These are phyloP conservation scores for Tetrahymena thermophila DNA, from an alignment of 73 alveolate genomes.

Conservation along the genomic window DNA sequence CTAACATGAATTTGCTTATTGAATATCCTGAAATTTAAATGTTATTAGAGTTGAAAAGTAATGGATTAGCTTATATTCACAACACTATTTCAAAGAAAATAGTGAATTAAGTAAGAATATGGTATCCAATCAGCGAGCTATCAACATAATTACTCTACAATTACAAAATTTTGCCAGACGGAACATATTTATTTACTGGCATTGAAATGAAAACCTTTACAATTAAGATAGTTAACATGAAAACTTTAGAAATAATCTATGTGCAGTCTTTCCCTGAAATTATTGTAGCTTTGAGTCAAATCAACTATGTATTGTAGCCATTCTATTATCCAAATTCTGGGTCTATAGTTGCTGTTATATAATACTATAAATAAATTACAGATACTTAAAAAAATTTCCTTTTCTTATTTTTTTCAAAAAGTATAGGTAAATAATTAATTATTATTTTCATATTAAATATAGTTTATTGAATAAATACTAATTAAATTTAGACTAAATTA, in stretches of 20 bases:
- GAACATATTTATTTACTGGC: background rate
- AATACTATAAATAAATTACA: background rate
- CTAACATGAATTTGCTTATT: background rate
- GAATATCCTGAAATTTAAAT: background rate
- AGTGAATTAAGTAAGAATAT: background rate
- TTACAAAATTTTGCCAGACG: background rate
- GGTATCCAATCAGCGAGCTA: background rate
- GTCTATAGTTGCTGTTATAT: background rate
- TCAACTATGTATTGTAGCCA: background rate
- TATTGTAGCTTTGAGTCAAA: background rate
- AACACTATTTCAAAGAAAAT: background rate
- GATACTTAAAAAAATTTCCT: background rate
- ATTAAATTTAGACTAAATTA: background rate
- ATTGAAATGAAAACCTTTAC: background rate
- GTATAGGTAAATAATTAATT: background rate
- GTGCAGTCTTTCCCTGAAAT: background rate
- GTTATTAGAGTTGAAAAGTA: background rate
- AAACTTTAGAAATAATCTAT: background rate
- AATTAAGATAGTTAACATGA: background rate
- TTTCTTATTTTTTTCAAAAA: background rate
- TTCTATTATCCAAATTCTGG: background rate
- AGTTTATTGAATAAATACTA: too few species aligned
- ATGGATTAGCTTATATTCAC: background rate
- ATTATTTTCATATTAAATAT: too few species aligned
- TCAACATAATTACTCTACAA: background rate